Conservation (phyloP, 768 basidiomycete genomes). For the Leucosporidium creatinivorum region DNA sequence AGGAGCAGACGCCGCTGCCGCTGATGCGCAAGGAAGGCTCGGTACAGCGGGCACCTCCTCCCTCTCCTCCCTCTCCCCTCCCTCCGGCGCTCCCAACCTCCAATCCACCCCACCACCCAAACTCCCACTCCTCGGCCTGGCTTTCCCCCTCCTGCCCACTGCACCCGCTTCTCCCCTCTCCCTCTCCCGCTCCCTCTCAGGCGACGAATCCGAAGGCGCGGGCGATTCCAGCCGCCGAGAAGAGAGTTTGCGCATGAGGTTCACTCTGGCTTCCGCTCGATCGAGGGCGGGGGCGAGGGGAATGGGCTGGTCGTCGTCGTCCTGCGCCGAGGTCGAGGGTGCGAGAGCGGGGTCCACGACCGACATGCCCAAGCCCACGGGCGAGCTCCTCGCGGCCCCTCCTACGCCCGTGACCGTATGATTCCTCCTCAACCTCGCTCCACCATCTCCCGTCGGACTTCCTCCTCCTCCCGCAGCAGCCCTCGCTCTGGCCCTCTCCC, state of each 20-base stretch:
- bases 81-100: background rate
- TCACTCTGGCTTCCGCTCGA: constrained; percentile 31
- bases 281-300: background rate
- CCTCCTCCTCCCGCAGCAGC: background rate
- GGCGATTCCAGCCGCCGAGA: constrained; percentile 23
- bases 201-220: background rate
- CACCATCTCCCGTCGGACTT: background rate
- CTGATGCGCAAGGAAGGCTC: background rate
- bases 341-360: background rate
- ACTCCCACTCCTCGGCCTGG: constrained; percentile 24
- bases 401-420: constrained; percentile 23
- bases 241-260: constrained; percentile 37
- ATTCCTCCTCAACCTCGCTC: constrained; percentile 10
- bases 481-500: constrained; percentile 13
- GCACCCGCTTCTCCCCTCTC: constrained; percentile 1
- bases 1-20: background rate
- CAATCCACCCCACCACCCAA: constrained; percentile 9
- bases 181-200: background rate
- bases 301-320: background rate
- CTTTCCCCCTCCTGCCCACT: constrained; percentile 5
- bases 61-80: background rate
- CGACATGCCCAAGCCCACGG: background rate
- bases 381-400: background rate
- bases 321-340: background rate
- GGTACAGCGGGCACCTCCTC: background rate